These are phyloP conservation scores for Chaetomium globosum DNA, from an alignment of 2,329 filamentous ascomycete genomes.

Conservation along the genomic window DNA sequence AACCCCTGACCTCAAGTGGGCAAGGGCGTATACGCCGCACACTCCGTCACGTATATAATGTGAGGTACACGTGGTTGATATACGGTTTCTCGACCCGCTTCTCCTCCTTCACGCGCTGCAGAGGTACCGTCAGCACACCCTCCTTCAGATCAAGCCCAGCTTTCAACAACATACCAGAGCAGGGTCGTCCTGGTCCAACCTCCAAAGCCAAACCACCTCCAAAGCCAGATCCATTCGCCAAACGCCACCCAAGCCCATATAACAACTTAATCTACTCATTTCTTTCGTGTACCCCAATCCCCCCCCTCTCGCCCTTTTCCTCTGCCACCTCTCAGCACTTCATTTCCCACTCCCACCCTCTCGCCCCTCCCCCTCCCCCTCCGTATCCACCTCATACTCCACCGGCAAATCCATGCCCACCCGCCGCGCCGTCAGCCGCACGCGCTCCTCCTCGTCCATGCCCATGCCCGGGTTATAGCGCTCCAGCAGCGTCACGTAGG, in stretches of 20 bases:
- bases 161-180: not conserved
- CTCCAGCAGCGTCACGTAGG: constrained; percentile 79
- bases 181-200: not conserved
- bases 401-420: constrained; percentile 88
- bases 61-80: not conserved
- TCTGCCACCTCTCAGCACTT: no score
- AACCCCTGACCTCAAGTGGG: not conserved
- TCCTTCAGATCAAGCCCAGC: not conserved
- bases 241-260: not conserved
- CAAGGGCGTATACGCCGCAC: not conserved
- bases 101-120: not conserved
- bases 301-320: no score
- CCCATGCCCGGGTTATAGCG: constrained; percentile 92
- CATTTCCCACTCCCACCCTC: not conserved
- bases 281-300: not conserved
- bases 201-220: not conserved
- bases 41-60: not conserved
- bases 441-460: constrained; percentile 82
- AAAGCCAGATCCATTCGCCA: not conserved
- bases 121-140: not conserved
- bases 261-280: not conserved
- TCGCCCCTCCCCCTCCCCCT: not conserved
- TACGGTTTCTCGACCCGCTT: not conserved
- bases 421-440: constrained; percentile 78
- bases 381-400: constrained; percentile 50